Evolutionary conservation across 306 rosid species (phyloP).

Genomic region (Prinsepia uniflora): DNA sequence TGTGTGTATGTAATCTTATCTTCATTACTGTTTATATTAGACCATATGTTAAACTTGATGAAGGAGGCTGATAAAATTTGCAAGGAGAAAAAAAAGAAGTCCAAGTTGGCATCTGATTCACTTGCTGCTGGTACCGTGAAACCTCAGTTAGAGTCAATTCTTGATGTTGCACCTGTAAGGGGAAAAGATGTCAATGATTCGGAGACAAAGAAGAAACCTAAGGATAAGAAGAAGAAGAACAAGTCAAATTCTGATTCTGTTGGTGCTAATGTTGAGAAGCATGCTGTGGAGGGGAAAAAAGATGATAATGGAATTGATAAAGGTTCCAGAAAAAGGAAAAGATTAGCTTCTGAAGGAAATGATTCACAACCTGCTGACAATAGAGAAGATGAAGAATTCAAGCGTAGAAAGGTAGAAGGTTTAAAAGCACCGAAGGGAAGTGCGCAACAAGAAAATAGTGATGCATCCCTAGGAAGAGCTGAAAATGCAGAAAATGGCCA

Average conservation of each 20-base stretch:
- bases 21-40: neutral
- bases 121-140: slow-evolving; percentile 23
- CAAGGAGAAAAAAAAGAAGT: slow-evolving; percentile 57
- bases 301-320: slow-evolving; percentile 22
- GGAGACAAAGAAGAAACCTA: slow-evolving; percentile 43
- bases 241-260: slow-evolving; percentile 28
- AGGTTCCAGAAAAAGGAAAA: slow-evolving; percentile 66
- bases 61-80: slow-evolving; percentile 31
- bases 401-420: slow-evolving; percentile 48
- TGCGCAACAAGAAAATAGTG: slow-evolving; percentile 22
- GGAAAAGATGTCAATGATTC: slow-evolving; percentile 27
- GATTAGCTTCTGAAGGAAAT: slow-evolving; percentile 47
- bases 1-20: neutral
- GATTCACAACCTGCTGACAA: slow-evolving; percentile 33
- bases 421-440: slow-evolving; percentile 31
- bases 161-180: slow-evolving; percentile 25
- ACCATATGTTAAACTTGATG: neutral
- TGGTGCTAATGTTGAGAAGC: slow-evolving; percentile 22
- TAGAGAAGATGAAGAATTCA: slow-evolving; percentile 50
- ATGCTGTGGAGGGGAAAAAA: slow-evolving; percentile 11
- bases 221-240: slow-evolving; percentile 52
- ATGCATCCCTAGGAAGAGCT: slow-evolving; percentile 21
- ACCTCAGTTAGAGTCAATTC: slow-evolving; percentile 23
- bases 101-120: slow-evolving; percentile 41
- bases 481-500: slow-evolving; percentile 17